Base-by-base conservation (phyloP, 1,284 basidiomycete species). In the Rhizoctonia solani region DNA sequence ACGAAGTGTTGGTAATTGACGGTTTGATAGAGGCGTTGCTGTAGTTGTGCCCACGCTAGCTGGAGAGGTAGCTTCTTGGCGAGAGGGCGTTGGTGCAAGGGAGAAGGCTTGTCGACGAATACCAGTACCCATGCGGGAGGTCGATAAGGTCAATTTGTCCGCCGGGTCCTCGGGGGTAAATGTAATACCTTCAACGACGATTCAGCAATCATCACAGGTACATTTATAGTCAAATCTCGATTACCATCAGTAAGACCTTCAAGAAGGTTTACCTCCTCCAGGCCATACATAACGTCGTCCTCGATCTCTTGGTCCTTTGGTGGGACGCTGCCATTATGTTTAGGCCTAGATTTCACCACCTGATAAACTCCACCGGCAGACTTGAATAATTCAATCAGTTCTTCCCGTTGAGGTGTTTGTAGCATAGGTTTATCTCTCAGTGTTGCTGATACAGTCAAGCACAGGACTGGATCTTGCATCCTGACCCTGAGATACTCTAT, bases 241-340 rank as follows among this genome's bases (percentile, higher is more conserved):
- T 47, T 71, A 85, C 87, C 84, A 49, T 81, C 76, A 16, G 80
- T 76, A 0, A 90, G 77, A 1, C 88, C 89, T 52, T 86, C 85
- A 0, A 95, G 79, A 0, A 95, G 79, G 73, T 95, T 93, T 0
- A 92, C 85, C 77, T 95, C 91, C 71, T 90, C 85, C 37, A 94
- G 80, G 0, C 83, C 84, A 16, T 76, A 76, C 29, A 76, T 46
- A 30, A 71, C 67, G 11, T 73, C 73, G 2, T 74, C 73, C 1
- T 73, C 74, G 11, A 27, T 4, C 5, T 74, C 75, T 30, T 79
- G 72, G 30, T 77, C 76, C 3, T 79, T 79, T 16, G 76, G 32
- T 41, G 41, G 30, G 27, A 41, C 56, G 29, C 21, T 63, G 37
- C 11, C 73, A n/a, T n/a, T n/a, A n/a, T n/a, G n/a, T 74, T 59